Evolutionary conservation across 2,329 filamentous ascomycete species (phyloP).

Genomic region (Stemphylium beticola): DNA sequence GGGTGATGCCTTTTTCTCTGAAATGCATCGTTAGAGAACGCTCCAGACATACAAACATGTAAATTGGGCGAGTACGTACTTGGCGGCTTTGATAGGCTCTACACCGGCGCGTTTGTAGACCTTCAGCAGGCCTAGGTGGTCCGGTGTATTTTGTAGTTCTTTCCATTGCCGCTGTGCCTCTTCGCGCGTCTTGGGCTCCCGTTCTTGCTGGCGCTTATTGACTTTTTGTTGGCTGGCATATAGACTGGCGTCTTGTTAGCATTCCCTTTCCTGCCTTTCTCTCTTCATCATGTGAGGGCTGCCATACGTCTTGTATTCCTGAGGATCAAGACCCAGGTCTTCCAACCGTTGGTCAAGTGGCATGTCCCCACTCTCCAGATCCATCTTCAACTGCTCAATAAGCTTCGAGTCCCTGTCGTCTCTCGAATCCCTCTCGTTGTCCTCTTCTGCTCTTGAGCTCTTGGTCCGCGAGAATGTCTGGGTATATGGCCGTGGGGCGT

Average conservation of each 20-base stretch:
- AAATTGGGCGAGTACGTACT: constrained; percentile 26
- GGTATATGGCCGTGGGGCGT: constrained; percentile 28
- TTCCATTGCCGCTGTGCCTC: constrained; percentile 40
- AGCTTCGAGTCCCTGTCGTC: constrained; percentile 13
- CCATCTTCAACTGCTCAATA: constrained; percentile 21
- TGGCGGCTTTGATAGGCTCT: constrained; percentile 44
- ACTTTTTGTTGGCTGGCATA: constrained; percentile 34
- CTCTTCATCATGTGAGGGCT: too few species aligned
- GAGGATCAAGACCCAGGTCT: constrained; percentile 35
- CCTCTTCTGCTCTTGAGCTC: constrained; percentile 27
- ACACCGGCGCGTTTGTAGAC: constrained; percentile 43
- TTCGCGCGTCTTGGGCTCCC: constrained; percentile 39
- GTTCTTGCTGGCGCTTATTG: constrained; percentile 22
- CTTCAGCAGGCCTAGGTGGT: constrained; percentile 37
- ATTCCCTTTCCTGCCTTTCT: background rate
- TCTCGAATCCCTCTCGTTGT: constrained; percentile 19
- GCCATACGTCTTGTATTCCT: constrained; percentile 39
- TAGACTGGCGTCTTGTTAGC: constrained; percentile 29
- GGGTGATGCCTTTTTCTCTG: constrained; percentile 39
- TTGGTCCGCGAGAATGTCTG: constrained; percentile 33
- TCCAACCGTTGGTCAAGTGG: constrained; percentile 35
- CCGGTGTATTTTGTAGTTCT: constrained; percentile 38
- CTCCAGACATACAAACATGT: background rate
- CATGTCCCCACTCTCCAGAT: constrained; percentile 31
- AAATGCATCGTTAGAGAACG: background rate